Base-by-base conservation (phyloP, 345 rosid genomes). In the Psidium guajava region DNA sequence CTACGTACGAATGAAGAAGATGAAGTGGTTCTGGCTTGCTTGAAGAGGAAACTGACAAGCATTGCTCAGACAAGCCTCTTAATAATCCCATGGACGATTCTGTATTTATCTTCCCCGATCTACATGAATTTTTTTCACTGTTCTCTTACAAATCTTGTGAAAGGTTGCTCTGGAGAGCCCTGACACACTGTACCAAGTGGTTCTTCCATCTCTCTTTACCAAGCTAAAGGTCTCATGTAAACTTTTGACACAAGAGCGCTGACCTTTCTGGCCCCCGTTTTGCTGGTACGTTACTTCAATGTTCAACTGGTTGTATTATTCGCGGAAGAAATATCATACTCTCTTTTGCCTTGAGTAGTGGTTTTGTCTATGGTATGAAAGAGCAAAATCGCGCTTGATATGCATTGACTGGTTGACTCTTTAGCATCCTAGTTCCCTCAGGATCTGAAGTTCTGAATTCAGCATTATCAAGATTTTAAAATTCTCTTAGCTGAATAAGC, bases 81-180 rank as follows among this genome's bases (percentile, higher is more conserved):
- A 36, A 47, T 3, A 88, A 91, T 87, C 93, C 94, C 82, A 83
- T 88, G 54, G 95, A 91, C 50, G 92, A 90, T 8, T 95, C 99
- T 54, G 87, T 87, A 82, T 94, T 95, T 87, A 91, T 97, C 85
- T 89, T 94, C 56, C 87, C 91, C 36, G 36, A 36, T 36, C 36
- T 36, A 36, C 3, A 36, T 36, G 36, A 36, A 36, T 36, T 36
- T 36, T 36, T 36, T 36, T 36, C 36, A 36, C 36, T 36, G 36
- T 36, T 36, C 36, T 36, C 36, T 36, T 36, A 36, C 36, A 36
- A 36, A 36, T 36, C 36, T 36, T 36, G 36, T 36, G 36, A 36
- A 36, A 36, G 36, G 36, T 36, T 36, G 36, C 36, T 36, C 36
- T 36, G 3, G 36, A 36, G 36, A 36, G 36, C 36, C 36, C 36